Percentiles rank a stretch among this genome's conserved stretches.
Conservation (phyloP, 2,329 filamentous ascomycete genomes). For the Scedosporium aurantiacum region DNA sequence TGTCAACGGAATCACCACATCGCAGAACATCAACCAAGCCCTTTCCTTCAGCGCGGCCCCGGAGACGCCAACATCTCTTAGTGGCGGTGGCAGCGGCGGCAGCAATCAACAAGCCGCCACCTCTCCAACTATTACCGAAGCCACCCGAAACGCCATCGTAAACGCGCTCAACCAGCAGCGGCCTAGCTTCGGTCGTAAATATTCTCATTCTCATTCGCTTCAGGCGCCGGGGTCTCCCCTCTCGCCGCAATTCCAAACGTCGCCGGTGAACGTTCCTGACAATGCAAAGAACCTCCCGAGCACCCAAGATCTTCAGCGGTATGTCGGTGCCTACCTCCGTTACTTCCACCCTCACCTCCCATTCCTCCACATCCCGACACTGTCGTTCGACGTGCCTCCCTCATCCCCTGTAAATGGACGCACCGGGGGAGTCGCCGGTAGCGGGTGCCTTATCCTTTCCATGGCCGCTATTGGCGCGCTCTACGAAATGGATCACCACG, state of each 20-base stretch:
- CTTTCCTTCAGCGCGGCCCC: conserved; percentile 55
- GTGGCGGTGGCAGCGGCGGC: conserved; percentile 37
- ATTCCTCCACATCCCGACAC: conserved; percentile 84
- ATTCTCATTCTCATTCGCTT: conserved; percentile 34
- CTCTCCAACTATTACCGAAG: conserved; percentile 54
- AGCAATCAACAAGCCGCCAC: conserved; percentile 42
- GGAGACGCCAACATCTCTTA: conserved; percentile 60
- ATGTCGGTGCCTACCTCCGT: conserved; percentile 78
- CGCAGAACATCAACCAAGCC: conserved; percentile 52
- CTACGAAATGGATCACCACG: conserved; percentile 68
- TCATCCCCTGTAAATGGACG: conserved; percentile 51
- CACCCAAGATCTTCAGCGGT: conserved; percentile 78
- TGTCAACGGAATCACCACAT: conserved; percentile 48
- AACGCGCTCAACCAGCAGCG: conserved; percentile 48
- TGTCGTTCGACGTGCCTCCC: conserved; percentile 75
- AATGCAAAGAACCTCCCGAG: conserved; percentile 56
- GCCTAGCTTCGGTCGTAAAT: conserved; percentile 49
- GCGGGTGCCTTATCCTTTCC: conserved; percentile 72
- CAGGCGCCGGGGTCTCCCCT: conserved; percentile 43
- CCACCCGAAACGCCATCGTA: conserved; percentile 50
- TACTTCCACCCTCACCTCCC: conserved; percentile 92
- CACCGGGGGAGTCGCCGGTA: conserved; percentile 57
- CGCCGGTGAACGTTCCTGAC: conserved; percentile 36
- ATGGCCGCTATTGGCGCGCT: conserved; percentile 74
- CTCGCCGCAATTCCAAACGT: conserved; percentile 38